phyloP scores from a whole-genome alignment of 768 basidiomycete species.

The Agaricus subrufescens region DNA sequence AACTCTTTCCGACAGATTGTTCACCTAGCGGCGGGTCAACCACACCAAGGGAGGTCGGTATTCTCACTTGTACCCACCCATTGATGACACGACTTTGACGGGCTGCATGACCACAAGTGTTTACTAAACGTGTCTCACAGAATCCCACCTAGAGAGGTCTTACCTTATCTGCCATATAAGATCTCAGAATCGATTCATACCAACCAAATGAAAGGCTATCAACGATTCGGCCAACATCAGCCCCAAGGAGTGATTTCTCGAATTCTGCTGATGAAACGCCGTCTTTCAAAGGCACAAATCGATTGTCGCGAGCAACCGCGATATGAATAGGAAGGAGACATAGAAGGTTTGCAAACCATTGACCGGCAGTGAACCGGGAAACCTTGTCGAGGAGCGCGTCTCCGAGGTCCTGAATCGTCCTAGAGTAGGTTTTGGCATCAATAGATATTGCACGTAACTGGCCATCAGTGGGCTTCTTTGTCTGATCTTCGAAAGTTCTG shows the following conservation, averaged over 20 bases:
- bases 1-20: constrained; percentile 63
- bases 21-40: constrained; percentile 32
- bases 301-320: constrained; percentile 53
- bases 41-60: not conserved
- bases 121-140: not conserved
- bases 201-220: constrained; percentile 55
- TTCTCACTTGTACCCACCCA: constrained; percentile 32
- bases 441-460: constrained; percentile 34
- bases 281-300: constrained; percentile 58
- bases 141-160: not conserved
- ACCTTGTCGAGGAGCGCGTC: not conserved
- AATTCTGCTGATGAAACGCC: constrained; percentile 41
- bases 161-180: constrained; percentile 56
- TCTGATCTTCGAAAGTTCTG: constrained; percentile 38
- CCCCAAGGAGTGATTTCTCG: constrained; percentile 52
- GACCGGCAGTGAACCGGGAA: constrained; percentile 43
- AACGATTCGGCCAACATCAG: constrained; percentile 53
- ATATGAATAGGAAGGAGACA: constrained; percentile 65
- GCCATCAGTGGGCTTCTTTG: constrained; percentile 48
- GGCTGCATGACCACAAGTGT: constrained; percentile 29
- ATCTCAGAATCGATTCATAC: constrained; percentile 62
- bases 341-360: constrained; percentile 58
- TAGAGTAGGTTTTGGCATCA: constrained; percentile 7
- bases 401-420: not conserved
- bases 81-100: constrained; percentile 61